phyloP scores from a whole-genome alignment of 768 basidiomycete species.

The Lyophyllum shimeji region DNA sequence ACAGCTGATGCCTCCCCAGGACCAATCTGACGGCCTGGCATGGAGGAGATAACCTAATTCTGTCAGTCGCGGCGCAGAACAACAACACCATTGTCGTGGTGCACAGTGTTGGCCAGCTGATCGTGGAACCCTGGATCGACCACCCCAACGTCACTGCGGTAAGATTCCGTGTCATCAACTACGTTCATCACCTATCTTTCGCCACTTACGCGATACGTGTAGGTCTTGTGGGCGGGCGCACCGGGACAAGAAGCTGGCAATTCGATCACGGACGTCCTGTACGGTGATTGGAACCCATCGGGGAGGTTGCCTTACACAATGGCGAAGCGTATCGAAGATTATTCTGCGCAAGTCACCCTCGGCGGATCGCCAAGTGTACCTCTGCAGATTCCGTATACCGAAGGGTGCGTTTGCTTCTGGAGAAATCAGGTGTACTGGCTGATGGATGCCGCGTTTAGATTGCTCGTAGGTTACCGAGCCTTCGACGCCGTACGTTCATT shows the following conservation, averaged over 20 bases:
- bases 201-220: constrained; percentile 7
- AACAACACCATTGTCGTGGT: constrained; percentile 73
- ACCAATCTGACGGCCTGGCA: constrained; percentile 68
- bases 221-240: constrained; percentile 66
- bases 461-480: constrained; percentile 70
- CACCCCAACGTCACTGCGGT: constrained; percentile 36
- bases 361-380: constrained; percentile 37
- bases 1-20: background rate
- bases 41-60: constrained; percentile 68
- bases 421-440: background rate
- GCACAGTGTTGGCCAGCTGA: constrained; percentile 61
- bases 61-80: constrained; percentile 62
- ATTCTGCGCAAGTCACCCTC: constrained; percentile 48
- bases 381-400: constrained; percentile 55
- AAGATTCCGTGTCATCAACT: constrained; percentile 7
- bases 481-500: constrained; percentile 58
- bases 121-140: constrained; percentile 52
- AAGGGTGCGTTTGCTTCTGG: constrained; percentile 37
- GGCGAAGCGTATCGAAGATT: constrained; percentile 58
- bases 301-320: constrained; percentile 76
- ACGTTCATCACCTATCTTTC: constrained; percentile 5
- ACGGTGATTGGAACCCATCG: constrained; percentile 67
- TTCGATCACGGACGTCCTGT: constrained; percentile 66
- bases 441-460: constrained; percentile 29
- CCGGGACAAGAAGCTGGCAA: constrained; percentile 72